A percentile compares a stretch with the other conserved stretches of the same genome.
phyloP scores from a whole-genome alignment of 257 asterid species.

The Gentiana macrophylla region DNA sequence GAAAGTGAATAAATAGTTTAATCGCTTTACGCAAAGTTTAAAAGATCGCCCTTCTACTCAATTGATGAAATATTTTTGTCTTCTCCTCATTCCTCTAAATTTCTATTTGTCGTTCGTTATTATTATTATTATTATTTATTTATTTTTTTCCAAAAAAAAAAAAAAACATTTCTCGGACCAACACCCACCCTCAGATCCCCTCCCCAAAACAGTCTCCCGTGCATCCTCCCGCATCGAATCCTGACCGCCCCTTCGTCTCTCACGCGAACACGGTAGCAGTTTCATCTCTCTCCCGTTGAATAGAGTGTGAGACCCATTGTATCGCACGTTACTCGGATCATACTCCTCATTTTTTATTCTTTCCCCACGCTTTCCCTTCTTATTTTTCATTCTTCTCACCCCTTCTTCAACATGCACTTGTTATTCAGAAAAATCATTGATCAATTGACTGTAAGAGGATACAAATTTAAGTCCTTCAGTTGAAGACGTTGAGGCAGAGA shows the following conservation, averaged over 20 bases:
- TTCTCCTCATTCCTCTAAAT: no score
- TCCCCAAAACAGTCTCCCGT: constrained; percentile 9
- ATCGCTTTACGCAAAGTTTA: no score
- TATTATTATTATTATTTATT: no score
- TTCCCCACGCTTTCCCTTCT: constrained; percentile 12
- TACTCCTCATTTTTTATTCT: constrained; percentile 27
- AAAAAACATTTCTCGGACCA: background rate
- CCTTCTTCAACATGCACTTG: background rate
- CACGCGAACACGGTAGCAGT: background rate
- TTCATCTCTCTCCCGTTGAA: constrained; percentile 16
- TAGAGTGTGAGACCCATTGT: background rate
- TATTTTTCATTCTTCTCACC: constrained; percentile 8
- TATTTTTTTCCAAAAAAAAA: background rate
- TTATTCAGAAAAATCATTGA: background rate
- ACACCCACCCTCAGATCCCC: background rate
- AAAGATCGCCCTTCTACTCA: no score
- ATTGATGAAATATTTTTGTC: no score
- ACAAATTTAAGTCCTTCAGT: constrained; percentile 3
- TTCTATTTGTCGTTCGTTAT: no score
- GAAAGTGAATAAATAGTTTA: no score
- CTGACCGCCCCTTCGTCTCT: constrained; percentile 10
- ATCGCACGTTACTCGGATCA: constrained; percentile 49
- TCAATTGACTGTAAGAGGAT: background rate
- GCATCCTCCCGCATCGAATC: constrained; percentile 28
- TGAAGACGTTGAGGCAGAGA: constrained; percentile 7